A percentile compares a stretch with the other conserved stretches of the same genome.
Conservation (phyloP, 768 basidiomycete genomes). For the Rhodotorula kratochvilovae region DNA sequence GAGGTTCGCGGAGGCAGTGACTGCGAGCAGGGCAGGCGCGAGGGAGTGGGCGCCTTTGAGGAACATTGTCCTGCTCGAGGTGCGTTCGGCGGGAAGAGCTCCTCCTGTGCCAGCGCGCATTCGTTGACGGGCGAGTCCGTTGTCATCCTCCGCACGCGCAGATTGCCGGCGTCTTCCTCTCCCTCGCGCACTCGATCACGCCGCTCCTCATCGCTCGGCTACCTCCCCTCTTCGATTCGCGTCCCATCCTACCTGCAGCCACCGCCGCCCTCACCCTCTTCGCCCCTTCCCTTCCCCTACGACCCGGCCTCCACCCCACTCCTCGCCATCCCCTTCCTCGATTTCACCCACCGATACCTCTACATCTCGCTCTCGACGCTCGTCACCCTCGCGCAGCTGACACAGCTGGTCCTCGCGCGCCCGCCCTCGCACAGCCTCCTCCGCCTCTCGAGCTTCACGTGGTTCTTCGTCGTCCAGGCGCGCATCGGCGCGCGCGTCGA, state of each 20-base stretch:
- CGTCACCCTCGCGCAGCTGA: not conserved
- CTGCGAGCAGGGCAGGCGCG: not conserved
- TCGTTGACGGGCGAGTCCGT: not conserved
- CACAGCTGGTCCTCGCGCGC: not conserved
- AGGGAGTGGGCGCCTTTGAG: not conserved
- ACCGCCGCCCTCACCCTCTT: not conserved
- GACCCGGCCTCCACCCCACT: not conserved
- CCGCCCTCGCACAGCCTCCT: not conserved
- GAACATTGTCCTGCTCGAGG: constrained; percentile 3
- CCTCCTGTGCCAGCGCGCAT: not conserved
- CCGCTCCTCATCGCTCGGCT: not conserved
- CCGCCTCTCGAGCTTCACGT: not conserved
- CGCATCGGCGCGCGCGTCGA: too few relatives aligned
- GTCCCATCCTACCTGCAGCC: not conserved
- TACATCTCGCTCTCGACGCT: not conserved
- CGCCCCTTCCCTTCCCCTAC: not conserved
- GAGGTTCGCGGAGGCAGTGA: not conserved
- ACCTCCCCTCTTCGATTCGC: not conserved
- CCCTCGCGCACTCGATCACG: not conserved
- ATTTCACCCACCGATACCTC: not conserved
- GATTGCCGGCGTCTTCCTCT: not conserved
- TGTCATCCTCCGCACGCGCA: not conserved
- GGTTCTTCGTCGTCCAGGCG: not conserved
- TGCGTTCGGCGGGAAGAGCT: not conserved
- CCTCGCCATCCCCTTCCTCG: not conserved